Evolutionary conservation across 805 yeast genomes (phyloP).

Genomic region (Saccharomycopsis sp.): DNA sequence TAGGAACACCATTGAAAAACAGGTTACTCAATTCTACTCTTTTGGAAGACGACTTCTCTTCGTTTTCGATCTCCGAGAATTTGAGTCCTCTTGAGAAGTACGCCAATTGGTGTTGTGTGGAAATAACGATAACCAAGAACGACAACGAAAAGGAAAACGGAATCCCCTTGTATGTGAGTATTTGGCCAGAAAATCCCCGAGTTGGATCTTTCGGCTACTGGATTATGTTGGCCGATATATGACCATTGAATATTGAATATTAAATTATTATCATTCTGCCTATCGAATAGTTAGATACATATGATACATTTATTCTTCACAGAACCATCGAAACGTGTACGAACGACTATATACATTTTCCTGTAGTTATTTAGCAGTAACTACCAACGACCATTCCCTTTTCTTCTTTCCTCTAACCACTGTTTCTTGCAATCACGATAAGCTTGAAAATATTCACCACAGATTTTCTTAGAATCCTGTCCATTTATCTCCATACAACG

Average conservation of each 20-base stretch:
- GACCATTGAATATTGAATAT: not conserved
- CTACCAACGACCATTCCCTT: conserved; percentile 4
- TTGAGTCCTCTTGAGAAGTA: not conserved
- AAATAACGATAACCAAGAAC: not conserved
- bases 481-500: conserved; percentile 71
- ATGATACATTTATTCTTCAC: too few species aligned
- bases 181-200: not conserved
- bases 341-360: not conserved
- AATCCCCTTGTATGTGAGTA: not conserved
- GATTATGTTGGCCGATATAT: not conserved
- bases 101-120: not conserved
- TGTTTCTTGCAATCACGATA: conserved; percentile 85
- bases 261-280: too few species aligned
- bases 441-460: conserved; percentile 82
- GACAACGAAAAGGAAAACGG: not conserved
- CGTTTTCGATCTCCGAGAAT: not conserved
- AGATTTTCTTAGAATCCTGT: conserved; percentile 59
- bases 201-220: not conserved
- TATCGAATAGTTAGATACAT: too few species aligned
- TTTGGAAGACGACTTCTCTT: not conserved
- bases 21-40: not conserved
- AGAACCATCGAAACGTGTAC: too few species aligned
- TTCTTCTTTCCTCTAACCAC: conserved; percentile 44
- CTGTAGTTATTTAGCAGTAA: not conserved
- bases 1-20: not conserved